Base-by-base conservation (phyloP, 2,329 filamentous ascomycete species). In the Coleophoma eucalyptorum region DNA sequence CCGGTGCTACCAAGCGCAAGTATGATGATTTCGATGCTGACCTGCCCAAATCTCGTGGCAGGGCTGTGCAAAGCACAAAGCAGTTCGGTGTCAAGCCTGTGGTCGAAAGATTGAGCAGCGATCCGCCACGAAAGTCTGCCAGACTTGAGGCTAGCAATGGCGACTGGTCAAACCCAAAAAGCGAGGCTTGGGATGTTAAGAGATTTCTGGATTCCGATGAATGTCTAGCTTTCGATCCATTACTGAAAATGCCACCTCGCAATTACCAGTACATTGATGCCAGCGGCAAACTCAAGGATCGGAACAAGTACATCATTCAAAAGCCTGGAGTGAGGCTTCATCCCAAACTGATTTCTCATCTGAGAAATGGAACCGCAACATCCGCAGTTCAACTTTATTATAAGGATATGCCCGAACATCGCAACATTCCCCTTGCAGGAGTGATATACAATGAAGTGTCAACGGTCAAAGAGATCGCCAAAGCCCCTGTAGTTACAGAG, bases 141-240 rank as follows among this genome's bases (percentile, higher is more conserved):
- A 21, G 26, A 44, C 12, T 32, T 15, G 13, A 26, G 12, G n/a
- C 21, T 38, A 21, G 18, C 4, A 6, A 15, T n/a, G 18, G 40
- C n/a, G 45, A 42, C 33, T 63, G 58, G 60, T 50, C 46, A 34
- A 49, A 58, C 33, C 57, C 55, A 2, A 55, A 54, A n/a, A 58
- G 51, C 34, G 20, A 42, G 8, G 52, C 57, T 16, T 63, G 53
- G 54, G 53, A 61, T 43, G 33, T 57, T 15, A 33, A 53, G 4
- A 52, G 45, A 47, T 44, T 60, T 43, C 51, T 62, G n/a, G 12
- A 53, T 3, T 37, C 37, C 10, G 53, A 59, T 3, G 49, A 50
- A 5, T 53, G 40, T 41, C 37, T 59, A 15, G 51, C 51, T 11
- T 35, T 51, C 8, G 60, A 63, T 43, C 49, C 35, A 18, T 41